Base-by-base conservation (phyloP, 345 rosid species). In the Populus tremula region DNA sequence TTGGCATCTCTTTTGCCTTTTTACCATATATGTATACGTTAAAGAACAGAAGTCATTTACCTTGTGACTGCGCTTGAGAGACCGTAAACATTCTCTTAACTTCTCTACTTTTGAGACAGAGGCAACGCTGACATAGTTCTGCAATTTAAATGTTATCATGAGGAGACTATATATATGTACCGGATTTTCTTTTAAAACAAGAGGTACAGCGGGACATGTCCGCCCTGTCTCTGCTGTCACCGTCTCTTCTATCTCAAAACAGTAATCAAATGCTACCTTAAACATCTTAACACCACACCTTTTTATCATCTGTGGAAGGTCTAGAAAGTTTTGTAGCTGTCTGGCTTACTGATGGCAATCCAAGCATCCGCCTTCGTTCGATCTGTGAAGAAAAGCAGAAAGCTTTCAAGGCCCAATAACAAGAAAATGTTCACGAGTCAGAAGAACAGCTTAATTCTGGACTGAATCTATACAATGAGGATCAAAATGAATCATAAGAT, bases 61-160 rank as follows among this genome's bases (percentile, higher is more conserved):
- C 91, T 77, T 84, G 76, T 87, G 88, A 72, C 87, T 86, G 63
- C 75, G 90, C 87, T 81, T 85, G 64, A 95, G 80, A 74, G 93
- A 91, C 81, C 92, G 87, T 80, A 95, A 84, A 73, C 93, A 89
- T 76, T 91, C 91, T 79, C 87, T 80, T 87, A 93, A 86, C 72
- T 81, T 80, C 74, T 88, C 91, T n/a, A 88, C 75, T 76, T 87
- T 86, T 56, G 82, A 65, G 33, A 70, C 53, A 63, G 73, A 70
- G 69, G 67, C 67, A 39, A 35, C 63, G 73, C 71, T 77, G 38
- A 63, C 65, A 11, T 67, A 4, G n/a, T 41, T 84, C 91, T 89
- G 90, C 82, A 77, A 76, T 67, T 82, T 76, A 69, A 47, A 75
- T 74, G 76, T 11, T 54, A 74, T 18, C 18, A 79, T 41, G 69